These are phyloP conservation scores for Thelonectria rubi DNA, from an alignment of 2,329 filamentous ascomycete species.

Conservation along the genomic window DNA sequence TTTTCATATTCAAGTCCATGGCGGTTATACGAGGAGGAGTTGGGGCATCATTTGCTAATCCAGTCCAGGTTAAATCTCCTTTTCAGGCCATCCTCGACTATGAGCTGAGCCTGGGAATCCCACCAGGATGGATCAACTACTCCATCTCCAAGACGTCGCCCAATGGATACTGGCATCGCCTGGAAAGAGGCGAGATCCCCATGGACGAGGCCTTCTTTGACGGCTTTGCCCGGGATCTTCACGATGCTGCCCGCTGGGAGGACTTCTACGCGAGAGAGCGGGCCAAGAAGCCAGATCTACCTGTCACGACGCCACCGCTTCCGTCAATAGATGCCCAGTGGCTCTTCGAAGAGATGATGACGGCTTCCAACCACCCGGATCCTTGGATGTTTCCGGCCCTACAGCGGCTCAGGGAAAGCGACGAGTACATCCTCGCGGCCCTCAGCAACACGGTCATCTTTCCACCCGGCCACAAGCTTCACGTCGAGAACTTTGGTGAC, in stretches of 20 bases:
- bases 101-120: constrained; percentile 78
- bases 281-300: constrained; percentile 52
- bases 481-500: constrained; percentile 57
- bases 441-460: constrained; percentile 92
- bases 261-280: constrained; percentile 64
- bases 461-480: constrained; percentile 75
- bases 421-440: constrained; percentile 78
- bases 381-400: constrained; percentile 90
- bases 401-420: constrained; percentile 69
- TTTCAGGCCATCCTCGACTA: constrained; percentile 95
- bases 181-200: constrained; percentile 84
- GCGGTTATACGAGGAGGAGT: not conserved
- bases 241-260: constrained; percentile 72
- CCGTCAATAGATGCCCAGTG: constrained; percentile 79
- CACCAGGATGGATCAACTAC: constrained; percentile 90
- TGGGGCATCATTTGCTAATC: constrained; percentile 14
- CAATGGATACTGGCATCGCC: constrained; percentile 83
- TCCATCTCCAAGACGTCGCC: constrained; percentile 83
- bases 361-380: constrained; percentile 72
- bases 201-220: constrained; percentile 80
- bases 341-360: constrained; percentile 95
- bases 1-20: not conserved
- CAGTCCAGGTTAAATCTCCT: constrained; percentile 79
- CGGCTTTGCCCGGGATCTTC: constrained; percentile 79
- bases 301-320: constrained; percentile 63